Base-by-base conservation (phyloP, 345 rosid species). In the Psidium friedrichsthalianum region DNA sequence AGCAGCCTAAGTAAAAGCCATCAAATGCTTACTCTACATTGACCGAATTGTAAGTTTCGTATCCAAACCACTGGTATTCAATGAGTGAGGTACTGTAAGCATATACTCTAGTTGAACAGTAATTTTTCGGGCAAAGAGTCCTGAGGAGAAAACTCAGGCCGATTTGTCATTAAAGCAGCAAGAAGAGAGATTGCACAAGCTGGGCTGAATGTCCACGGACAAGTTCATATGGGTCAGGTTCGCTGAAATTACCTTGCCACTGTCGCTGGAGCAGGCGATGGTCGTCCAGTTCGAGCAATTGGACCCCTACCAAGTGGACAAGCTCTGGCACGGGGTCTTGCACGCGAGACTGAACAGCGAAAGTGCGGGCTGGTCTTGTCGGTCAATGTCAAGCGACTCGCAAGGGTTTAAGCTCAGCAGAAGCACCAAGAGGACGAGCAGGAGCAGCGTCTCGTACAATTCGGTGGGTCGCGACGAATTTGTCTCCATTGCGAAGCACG, bases 251-350 rank as follows among this genome's bases (percentile, higher is more conserved):
- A 93, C 98, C 86, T 84, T 90, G 29, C 98, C 96, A 13, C 92
- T 89, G 89, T 55, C 90, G 85, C 86, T 89, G 5, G 92, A 90
- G 82, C 98, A 96, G 86, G 90, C 21, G 83, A 94, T 42, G 58
- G 98, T 96, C 6, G 95, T 91, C 99, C 98, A 96, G 89, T 87
- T 90, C 20, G 93, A 87, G 90, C 97, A 96, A n/a, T 90, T 84
- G 27, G 96, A 91, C 84, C 94, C 97, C 59, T 85, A 83, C 99
- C 98, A 95, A 74, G 93, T 80, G 24, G 92, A 88, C 83, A 94
- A 88, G 82, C 86, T 93, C 84, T 84, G 94, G 89, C 83, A 88
- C 0, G 92, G 94, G 92, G 95, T 94, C 96, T 74, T 87, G 94
- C 85, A 94, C 83, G 58, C 87, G 86, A 16, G 92, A 91, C 82